Conservation (phyloP, 129 eudicot species). For the Daucus carota region DH1_v3.0 NC_030386.2:40330001-40330500, state of each 20-base stretch:
- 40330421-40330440: slow-evolving; percentile 71
- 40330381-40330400: slow-evolving; percentile 55
- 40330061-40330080: not conserved
- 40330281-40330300: slow-evolving; percentile 48
- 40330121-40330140: not conserved
- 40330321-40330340: slow-evolving; percentile 49
- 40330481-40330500: not conserved
- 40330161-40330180: not conserved
- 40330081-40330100: no score
- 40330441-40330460: slow-evolving; percentile 18
- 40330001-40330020: no score
- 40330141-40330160: not conserved
- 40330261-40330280: slow-evolving; percentile 40
- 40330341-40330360: slow-evolving; percentile 61
- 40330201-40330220: slow-evolving; percentile 56
- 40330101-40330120: not conserved
- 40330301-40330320: slow-evolving; percentile 60
- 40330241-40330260: slow-evolving; percentile 56
- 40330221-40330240: slow-evolving; percentile 63
- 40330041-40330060: not conserved
- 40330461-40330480: not conserved
- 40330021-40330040: no score
- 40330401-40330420: slow-evolving; percentile 70
- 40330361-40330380: slow-evolving; percentile 67
- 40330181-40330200: slow-evolving; percentile 44